Conservation (phyloP, 768 basidiomycete genomes). For the Termitomyces sp. region DNA sequence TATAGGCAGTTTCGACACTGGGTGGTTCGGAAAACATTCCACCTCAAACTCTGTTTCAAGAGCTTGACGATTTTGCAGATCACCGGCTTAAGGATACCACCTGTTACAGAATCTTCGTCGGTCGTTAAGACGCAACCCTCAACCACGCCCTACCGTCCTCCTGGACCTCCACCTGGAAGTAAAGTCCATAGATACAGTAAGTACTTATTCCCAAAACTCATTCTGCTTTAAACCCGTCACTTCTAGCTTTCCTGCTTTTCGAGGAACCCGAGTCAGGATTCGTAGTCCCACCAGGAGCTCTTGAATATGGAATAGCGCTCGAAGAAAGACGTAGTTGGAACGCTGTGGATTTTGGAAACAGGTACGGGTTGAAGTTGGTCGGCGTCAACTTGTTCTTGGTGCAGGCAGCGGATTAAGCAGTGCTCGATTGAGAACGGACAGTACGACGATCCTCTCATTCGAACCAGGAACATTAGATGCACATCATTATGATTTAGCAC, state of each 20-base stretch:
- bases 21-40: slow-evolving; percentile 32
- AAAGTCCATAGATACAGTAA: slow-evolving; percentile 59
- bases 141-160: slow-evolving; percentile 54
- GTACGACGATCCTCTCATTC: slow-evolving; percentile 10
- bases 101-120: slow-evolving; percentile 23
- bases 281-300: slow-evolving; percentile 38
- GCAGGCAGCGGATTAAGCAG: slow-evolving; percentile 18
- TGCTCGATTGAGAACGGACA: background rate
- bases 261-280: slow-evolving; percentile 48
- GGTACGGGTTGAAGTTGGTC: slow-evolving; percentile 51
- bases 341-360: slow-evolving; percentile 47
- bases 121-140: slow-evolving; percentile 43
- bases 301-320: slow-evolving; percentile 41
- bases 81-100: slow-evolving; percentile 33
- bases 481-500: slow-evolving; percentile 10
- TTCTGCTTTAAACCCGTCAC: background rate
- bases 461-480: slow-evolving; percentile 12
- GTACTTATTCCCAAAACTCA: slow-evolving; percentile 6
- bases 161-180: slow-evolving; percentile 51
- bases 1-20: slow-evolving; percentile 55
- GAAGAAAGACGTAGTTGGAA: slow-evolving; percentile 54
- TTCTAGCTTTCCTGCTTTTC: slow-evolving; percentile 52
- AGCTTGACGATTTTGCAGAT: slow-evolving; percentile 21
- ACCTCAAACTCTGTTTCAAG: background rate
- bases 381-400: slow-evolving; percentile 58